phyloP scores from a whole-genome alignment of 2,329 filamentous ascomycete species.

The Epichloe amarillans region DNA sequence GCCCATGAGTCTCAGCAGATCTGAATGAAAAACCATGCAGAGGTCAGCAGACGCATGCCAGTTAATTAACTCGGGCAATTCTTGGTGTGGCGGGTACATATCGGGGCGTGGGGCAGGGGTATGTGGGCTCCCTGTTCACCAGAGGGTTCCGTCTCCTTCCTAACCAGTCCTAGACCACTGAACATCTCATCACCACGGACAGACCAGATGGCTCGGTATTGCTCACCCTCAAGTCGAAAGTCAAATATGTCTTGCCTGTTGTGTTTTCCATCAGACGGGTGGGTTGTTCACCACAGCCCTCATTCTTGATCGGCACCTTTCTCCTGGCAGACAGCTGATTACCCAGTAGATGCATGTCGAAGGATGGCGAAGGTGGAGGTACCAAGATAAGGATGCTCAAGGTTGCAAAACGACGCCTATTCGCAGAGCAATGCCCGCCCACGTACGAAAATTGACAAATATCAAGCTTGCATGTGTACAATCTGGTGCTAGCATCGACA shows the following conservation, averaged over 20 bases:
- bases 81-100: too few species aligned
- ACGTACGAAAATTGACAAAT: not conserved
- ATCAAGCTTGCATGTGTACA: not conserved
- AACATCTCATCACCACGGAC: not conserved
- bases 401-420: not conserved
- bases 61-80: too few species aligned
- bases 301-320: not conserved
- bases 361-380: not conserved
- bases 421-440: not conserved
- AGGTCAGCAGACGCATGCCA: too few species aligned
- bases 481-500: not conserved
- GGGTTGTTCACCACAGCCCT: not conserved
- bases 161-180: not conserved
- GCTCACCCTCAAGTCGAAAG: not conserved
- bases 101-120: too few species aligned
- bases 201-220: too few species aligned
- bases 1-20: too few species aligned
- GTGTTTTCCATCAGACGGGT: not conserved
- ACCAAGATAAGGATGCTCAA: not conserved
- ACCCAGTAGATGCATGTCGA: not conserved
- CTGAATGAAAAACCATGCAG: too few species aligned
- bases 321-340: not conserved
- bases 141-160: not conserved
- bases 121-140: too few species aligned
- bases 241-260: not conserved